These are phyloP conservation scores for Kluyveromyces siamensis DNA, from an alignment of 805 yeast species.

Conservation along the genomic window DNA sequence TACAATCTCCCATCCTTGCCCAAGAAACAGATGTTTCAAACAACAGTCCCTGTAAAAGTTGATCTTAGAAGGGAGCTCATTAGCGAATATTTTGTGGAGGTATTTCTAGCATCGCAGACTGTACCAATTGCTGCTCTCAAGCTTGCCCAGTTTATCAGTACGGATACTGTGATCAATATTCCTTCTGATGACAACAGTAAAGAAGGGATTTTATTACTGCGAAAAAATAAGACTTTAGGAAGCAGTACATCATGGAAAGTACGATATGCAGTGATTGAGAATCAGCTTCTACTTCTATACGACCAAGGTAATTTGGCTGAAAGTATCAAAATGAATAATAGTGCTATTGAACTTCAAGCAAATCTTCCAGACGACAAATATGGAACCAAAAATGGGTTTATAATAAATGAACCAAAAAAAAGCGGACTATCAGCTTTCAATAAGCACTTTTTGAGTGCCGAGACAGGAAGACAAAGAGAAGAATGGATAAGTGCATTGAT, in stretches of 20 bases:
- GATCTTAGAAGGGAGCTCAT: conserved; percentile 49
- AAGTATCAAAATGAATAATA: conserved; percentile 37
- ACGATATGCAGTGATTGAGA: conserved; percentile 59
- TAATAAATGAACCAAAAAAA: conserved; percentile 34
- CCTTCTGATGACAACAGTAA: conserved; percentile 41
- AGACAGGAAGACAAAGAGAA: conserved; percentile 68
- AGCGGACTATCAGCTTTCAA: conserved; percentile 31
- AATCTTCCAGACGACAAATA: conserved; percentile 29
- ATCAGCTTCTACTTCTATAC: conserved; percentile 45
- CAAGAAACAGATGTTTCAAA: conserved; percentile 48
- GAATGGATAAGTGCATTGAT: conserved; percentile 41
- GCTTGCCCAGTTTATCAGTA: conserved; percentile 57
- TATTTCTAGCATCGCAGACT: conserved; percentile 49
- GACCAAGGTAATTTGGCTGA: conserved; percentile 50
- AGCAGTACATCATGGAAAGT: conserved; percentile 59
- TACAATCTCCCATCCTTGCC: conserved; percentile 52
- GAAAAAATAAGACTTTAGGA: conserved; percentile 45
- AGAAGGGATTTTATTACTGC: conserved; percentile 57
- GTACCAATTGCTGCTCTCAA: conserved; percentile 43
- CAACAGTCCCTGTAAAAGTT: conserved; percentile 48
- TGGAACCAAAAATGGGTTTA: conserved; percentile 30
- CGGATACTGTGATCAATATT: conserved; percentile 55
- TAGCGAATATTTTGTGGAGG: conserved; percentile 48
- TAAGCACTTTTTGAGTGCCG: conserved; percentile 67
- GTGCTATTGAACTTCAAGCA: conserved; percentile 34